These are phyloP conservation scores for Pseudozyma hubeiensis DNA, from an alignment of 1,284 basidiomycete species.

Conservation along the genomic window DNA sequence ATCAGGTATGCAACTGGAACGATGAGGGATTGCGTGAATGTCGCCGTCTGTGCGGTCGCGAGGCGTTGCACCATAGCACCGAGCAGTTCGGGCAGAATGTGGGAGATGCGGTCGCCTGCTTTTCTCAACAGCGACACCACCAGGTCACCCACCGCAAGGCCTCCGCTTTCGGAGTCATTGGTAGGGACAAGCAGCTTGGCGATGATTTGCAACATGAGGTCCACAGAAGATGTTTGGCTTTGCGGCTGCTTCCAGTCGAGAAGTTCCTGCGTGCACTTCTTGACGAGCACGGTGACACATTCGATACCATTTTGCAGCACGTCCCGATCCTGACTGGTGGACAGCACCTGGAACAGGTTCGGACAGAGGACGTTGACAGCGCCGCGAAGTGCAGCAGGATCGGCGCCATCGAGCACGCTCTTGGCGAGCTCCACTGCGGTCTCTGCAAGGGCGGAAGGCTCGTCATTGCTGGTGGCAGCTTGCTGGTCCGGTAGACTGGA, in stretches of 20 bases:
- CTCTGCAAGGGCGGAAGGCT: constrained; percentile 41
- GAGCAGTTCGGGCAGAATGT: constrained; percentile 86
- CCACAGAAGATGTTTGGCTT: constrained; percentile 19
- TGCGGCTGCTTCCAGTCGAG: constrained; percentile 72
- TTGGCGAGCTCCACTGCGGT: constrained; percentile 77
- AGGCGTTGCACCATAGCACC: constrained; percentile 85
- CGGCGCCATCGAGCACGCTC: constrained; percentile 76
- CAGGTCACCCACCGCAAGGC: constrained; percentile 90
- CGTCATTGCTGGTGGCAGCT: constrained; percentile 13
- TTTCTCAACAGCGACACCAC: constrained; percentile 89
- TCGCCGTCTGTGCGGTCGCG: constrained; percentile 83
- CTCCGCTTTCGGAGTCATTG: constrained; percentile 74
- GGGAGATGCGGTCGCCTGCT: constrained; percentile 78
- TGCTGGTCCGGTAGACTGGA: constrained; percentile 55
- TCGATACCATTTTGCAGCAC: constrained; percentile 79
- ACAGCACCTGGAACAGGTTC: constrained; percentile 39
- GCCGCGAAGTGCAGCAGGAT: constrained; percentile 84
- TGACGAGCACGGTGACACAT: constrained; percentile 83
- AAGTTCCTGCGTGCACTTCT: constrained; percentile 86
- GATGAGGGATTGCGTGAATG: constrained; percentile 82
- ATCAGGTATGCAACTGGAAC: constrained; percentile 93
- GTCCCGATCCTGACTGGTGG: constrained; percentile 50
- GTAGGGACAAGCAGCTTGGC: constrained; percentile 53
- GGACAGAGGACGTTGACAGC: constrained; percentile 68
- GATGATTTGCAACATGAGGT: constrained; percentile 58